Conservation (phyloP, 2,329 filamentous ascomycete genomes). For the Aspergillus cejpii region DNA sequence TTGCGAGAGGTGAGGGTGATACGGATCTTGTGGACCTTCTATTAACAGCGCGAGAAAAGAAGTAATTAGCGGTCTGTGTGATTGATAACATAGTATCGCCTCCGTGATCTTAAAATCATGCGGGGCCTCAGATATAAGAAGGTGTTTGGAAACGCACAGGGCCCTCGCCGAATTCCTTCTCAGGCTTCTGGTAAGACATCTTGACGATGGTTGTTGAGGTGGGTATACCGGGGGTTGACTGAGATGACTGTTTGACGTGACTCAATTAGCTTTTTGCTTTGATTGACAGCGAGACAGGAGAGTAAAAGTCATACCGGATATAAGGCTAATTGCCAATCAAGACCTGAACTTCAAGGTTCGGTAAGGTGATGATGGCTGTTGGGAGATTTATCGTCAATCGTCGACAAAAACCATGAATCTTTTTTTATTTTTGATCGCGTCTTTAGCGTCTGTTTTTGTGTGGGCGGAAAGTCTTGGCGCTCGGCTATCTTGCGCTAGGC, state of each 20-base stretch:
- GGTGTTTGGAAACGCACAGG: conserved; percentile 53
- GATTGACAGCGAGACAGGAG: not conserved
- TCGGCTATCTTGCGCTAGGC: conserved; percentile 39
- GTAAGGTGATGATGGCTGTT: conserved; percentile 66
- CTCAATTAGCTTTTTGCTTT: conserved; percentile 1
- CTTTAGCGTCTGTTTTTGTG: conserved; percentile 21
- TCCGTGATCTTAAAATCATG: not conserved
- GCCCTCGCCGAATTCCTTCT: conserved; percentile 88
- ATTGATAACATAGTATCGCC: not conserved
- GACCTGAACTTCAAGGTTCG: conserved; percentile 72
- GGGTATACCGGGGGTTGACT: conserved; percentile 20
- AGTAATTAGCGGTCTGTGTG: conserved; percentile 10
- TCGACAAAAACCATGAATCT: conserved; percentile 16
- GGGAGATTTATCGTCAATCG: conserved; percentile 19
- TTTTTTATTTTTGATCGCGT: conserved; percentile 12
- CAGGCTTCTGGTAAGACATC: conserved; percentile 92
- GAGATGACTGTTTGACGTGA: conserved; percentile 14
- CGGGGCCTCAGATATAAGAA: not conserved
- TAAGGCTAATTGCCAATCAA: conserved; percentile 55
- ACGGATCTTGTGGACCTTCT: conserved; percentile 96
- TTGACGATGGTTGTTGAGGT: conserved; percentile 43
- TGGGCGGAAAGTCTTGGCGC: conserved; percentile 30
- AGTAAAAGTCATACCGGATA: conserved; percentile 16
- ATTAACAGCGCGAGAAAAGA: conserved; percentile 18
- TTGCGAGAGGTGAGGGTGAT: conserved; percentile 96